Percentiles rank a stretch among this genome's conserved stretches.
Evolutionary conservation across 192 early-diverging fungal species (phyloP).

Genomic region (Podila horticola): DNA sequence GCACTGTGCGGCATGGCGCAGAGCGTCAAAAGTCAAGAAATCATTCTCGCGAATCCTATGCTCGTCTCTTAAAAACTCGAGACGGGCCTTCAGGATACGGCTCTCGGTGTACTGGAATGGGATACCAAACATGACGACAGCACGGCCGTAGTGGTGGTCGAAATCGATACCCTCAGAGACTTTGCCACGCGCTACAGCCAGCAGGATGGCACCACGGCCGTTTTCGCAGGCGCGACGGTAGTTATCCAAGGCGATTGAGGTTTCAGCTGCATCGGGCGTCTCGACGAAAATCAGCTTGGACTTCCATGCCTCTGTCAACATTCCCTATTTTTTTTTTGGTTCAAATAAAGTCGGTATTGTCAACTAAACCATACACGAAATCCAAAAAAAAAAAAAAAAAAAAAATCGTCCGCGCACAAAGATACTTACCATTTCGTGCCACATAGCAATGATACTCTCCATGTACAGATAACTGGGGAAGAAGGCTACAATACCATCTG

Average conservation of each 20-base stretch:
- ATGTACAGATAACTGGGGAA: slow-evolving; percentile 99
- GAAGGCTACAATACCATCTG: slow-evolving; percentile 98
- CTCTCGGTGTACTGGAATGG: slow-evolving; percentile 99
- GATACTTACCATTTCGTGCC: slow-evolving; percentile 91
- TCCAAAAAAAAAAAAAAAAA: not conserved
- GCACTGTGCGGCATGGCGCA: slow-evolving; percentile 99
- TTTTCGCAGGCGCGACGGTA: slow-evolving; percentile 97
- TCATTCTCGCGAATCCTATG: slow-evolving; percentile 97
- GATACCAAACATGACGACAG: slow-evolving; percentile 99
- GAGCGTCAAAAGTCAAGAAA: slow-evolving; percentile 98
- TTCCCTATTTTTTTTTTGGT: slow-evolving; percentile 62
- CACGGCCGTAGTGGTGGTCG: slow-evolving; percentile 99
- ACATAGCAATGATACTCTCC: slow-evolving; percentile 98
- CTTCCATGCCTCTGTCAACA: slow-evolving; percentile 94
- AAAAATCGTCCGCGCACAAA: not conserved
- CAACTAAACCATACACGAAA: not conserved
- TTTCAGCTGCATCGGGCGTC: slow-evolving; percentile 98
- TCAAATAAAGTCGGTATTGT: not conserved
- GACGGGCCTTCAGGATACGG: slow-evolving; percentile 92
- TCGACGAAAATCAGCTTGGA: slow-evolving; percentile 99
- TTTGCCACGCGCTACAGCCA: slow-evolving; percentile 98
- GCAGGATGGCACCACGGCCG: slow-evolving; percentile 95
- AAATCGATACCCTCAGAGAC: slow-evolving; percentile 99
- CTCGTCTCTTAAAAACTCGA: slow-evolving; percentile 96
- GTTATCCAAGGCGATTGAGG: slow-evolving; percentile 93